A percentile compares a stretch with the other conserved stretches of the same genome.
phyloP scores from a whole-genome alignment of 78 protist species.

The Protostelium mycophagum region DNA sequence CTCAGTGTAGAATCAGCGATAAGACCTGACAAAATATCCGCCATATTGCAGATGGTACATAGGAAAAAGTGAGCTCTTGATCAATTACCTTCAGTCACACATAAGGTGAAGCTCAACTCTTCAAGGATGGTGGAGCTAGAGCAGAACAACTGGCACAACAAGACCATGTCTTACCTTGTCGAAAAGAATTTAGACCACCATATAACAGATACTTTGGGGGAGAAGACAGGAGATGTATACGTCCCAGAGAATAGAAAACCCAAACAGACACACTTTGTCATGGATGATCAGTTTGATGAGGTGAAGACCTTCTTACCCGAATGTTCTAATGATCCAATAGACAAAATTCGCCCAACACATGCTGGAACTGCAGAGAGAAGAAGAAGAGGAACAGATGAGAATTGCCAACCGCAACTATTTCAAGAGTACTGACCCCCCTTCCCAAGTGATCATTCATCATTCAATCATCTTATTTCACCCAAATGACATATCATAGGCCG shows the following conservation, averaged over 20 bases:
- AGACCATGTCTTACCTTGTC: neutral
- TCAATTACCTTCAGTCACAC: no score
- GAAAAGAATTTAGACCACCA: neutral
- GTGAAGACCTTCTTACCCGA: neutral
- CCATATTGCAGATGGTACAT: neutral
- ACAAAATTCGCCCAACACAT: neutral
- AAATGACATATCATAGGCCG: no score
- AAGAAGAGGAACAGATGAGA: neutral
- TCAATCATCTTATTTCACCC: no score
- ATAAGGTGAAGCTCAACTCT: no score
- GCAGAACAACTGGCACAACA: neutral
- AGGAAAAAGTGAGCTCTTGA: neutral
- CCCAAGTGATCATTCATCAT: no score
- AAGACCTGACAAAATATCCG: neutral
- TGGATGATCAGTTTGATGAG: neutral
- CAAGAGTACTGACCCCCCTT: neutral
- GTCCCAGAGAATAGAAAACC: neutral
- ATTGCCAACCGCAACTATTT: neutral
- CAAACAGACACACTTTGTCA: neutral
- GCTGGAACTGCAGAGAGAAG: neutral
- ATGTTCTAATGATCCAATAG: neutral
- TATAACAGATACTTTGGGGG: neutral
- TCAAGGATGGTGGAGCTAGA: neutral
- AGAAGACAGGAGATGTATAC: neutral
- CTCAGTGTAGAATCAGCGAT: neutral